Evolutionary conservation across 345 rosid species (phyloP).

Genomic region (Leavenworthia alabamica): DNA sequence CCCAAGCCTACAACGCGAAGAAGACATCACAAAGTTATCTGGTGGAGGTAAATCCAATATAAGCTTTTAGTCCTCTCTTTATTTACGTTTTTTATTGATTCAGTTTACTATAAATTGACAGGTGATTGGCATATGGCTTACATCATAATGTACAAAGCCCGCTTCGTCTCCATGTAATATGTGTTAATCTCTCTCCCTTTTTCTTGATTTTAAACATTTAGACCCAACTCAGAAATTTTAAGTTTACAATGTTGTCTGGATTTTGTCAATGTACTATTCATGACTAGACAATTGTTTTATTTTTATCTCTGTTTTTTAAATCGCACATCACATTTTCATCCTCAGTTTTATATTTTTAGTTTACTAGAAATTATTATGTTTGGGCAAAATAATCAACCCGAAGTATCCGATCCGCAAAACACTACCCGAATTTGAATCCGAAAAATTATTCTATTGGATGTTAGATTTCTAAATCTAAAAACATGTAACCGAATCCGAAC

Average conservation of each 20-base stretch:
- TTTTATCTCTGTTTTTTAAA: neutral
- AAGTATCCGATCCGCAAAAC: too few relatives aligned
- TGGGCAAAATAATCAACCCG: too few relatives aligned
- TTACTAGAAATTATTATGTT: neutral
- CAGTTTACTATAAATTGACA: slow-evolving; percentile 17
- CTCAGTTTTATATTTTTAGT: neutral
- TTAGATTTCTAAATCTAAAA: too few relatives aligned
- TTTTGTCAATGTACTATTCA: slow-evolving; percentile 5
- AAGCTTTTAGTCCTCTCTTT: neutral
- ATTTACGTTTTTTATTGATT: neutral
- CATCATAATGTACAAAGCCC: slow-evolving; percentile 93
- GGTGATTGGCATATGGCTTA: slow-evolving; percentile 99
- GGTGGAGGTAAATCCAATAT: slow-evolving; percentile 69
- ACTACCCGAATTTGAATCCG: too few relatives aligned
- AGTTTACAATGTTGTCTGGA: slow-evolving; percentile 3
- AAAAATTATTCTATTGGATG: too few relatives aligned
- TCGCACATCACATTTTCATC: neutral
- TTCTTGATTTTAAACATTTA: neutral
- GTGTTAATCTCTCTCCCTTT: neutral
- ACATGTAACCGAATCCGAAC: too few relatives aligned
- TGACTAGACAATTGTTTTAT: neutral
- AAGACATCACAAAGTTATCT: slow-evolving; percentile 81
- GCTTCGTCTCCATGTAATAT: slow-evolving; percentile 49
- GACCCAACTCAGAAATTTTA: slow-evolving; percentile 3
- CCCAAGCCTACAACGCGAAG: slow-evolving; percentile 77